A percentile compares a stretch with the other conserved stretches of the same genome.
These are phyloP conservation scores for Heracleum sosnowskyi DNA, from an alignment of 129 eudicot genomes.

Conservation along the genomic window DNA sequence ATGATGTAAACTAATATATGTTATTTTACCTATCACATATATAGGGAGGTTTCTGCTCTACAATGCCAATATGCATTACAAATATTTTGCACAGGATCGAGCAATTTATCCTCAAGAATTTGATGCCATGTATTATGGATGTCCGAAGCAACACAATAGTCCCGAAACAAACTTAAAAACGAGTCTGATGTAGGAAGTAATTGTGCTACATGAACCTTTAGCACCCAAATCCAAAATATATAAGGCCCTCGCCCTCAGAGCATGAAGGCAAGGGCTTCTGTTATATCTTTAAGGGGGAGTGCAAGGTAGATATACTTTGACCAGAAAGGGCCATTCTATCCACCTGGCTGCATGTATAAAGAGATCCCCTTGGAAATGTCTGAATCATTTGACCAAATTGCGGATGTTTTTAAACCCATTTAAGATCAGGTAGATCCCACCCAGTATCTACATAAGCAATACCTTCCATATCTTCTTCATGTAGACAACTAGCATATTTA, in stretches of 20 bases:
- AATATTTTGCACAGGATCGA: background rate
- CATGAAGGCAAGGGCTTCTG: background rate
- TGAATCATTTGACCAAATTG: background rate
- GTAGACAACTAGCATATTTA: conserved; percentile 71
- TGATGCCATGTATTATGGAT: background rate
- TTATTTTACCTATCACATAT: no score
- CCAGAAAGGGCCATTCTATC: background rate
- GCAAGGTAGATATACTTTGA: background rate
- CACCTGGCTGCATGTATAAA: background rate
- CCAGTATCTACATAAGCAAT: conserved; percentile 45
- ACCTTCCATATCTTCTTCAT: conserved; percentile 95
- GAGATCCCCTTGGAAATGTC: conserved; percentile 1
- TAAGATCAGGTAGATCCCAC: background rate
- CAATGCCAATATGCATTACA: no score
- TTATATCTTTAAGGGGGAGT: background rate
- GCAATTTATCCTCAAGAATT: background rate
- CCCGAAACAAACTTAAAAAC: background rate
- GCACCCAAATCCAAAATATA: background rate
- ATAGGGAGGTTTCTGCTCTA: background rate
- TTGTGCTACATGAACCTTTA: background rate
- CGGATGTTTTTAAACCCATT: background rate
- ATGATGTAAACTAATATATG: no score
- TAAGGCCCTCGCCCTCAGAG: background rate
- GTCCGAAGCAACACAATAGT: background rate
- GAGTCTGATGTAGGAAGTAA: background rate